These are phyloP conservation scores for Sphaerulina populicola DNA, from an alignment of 2,329 filamentous ascomycete genomes.

Conservation along the genomic window DNA sequence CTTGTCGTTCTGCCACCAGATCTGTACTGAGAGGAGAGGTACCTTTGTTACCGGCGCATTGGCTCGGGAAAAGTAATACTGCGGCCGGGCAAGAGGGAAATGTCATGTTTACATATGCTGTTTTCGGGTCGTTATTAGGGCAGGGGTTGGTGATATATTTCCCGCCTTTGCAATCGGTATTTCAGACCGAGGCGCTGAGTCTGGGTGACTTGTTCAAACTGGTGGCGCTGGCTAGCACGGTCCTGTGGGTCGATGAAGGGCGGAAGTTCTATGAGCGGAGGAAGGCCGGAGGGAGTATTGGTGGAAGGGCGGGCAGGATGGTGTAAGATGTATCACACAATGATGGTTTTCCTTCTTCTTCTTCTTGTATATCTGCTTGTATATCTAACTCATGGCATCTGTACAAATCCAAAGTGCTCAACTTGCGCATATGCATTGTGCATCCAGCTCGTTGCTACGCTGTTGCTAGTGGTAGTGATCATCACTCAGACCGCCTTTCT, in stretches of 20 bases:
- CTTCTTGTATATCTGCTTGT: neutral
- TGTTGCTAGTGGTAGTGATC: no score
- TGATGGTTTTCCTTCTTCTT: neutral
- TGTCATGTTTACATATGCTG: conserved; percentile 93
- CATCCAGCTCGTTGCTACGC: no score
- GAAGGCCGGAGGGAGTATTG: conserved; percentile 27
- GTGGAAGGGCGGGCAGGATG: neutral
- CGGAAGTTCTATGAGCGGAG: conserved; percentile 64
- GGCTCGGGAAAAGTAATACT: conserved; percentile 1
- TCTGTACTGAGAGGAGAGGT: conserved; percentile 76
- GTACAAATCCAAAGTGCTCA: neutral
- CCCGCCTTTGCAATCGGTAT: conserved; percentile 84
- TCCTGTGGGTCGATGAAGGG: conserved; percentile 90
- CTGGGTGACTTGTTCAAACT: conserved; percentile 66
- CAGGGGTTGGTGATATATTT: conserved; percentile 91
- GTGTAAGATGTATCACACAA: neutral
- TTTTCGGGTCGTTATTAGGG: conserved; percentile 72
- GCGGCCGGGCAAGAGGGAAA: conserved; percentile 48
- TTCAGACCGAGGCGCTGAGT: conserved; percentile 83
- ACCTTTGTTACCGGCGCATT: conserved; percentile 17
- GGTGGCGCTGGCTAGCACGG: conserved; percentile 68
- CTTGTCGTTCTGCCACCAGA: conserved; percentile 85
- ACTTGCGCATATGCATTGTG: no score
- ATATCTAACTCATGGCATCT: neutral
- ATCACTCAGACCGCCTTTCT: no score